Base-by-base conservation (phyloP, 2,329 filamentous ascomycete genomes). In the Penicillium fuscoglaucum region DNA sequence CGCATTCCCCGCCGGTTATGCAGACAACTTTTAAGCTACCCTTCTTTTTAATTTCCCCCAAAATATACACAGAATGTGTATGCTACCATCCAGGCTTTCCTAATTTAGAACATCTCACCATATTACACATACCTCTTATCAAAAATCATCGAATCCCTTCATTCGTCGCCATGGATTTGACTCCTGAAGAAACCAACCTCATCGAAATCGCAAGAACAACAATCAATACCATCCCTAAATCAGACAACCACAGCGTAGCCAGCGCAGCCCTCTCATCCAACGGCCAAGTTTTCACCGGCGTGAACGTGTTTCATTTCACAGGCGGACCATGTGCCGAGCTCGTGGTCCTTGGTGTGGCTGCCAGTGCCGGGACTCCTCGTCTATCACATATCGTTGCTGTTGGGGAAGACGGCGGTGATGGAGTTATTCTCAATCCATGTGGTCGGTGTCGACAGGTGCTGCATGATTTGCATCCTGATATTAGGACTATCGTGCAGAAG, bases 271-370 rank as follows among this genome's bases (percentile, higher is more conserved):
- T 68, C n/a, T 58, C 61, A 7, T 39, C 40, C 13, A 52, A 62
- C 17, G 65, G 62, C n/a, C 62, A 61, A 31, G 41, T 65, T 29
- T 68, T 62, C 58, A 61, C 65, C 0, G 66, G 62, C 10, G 60
- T 67, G 41, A 68, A 68, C 40, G 64, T 68, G 31, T 66, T 64
- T n/a, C 65, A 68, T 33, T 68, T 68, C 40, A 70, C 64, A 0
- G 68, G 69, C n/a, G 68, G 69, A 2, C 69, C 69, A 21, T 72
- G 69, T 55, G 69, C 69, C 10, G 68, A 71, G 43, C 63, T 71
- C 12, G 69, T 70, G 19, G 66, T 66, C 12, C 57, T 72, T 24
- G 69, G 69, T 7, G 60, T 59, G 19, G 69, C 68, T 1, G 69
- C 69, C 0, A 62, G 61, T 1, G 68, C 66, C 2, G 67, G 63